Evolutionary conservation across 176 grass and related monocot genomes (phyloP), one percentile per base, ranked within the genome.

Genomic region (Lolium rigidum): DNA sequence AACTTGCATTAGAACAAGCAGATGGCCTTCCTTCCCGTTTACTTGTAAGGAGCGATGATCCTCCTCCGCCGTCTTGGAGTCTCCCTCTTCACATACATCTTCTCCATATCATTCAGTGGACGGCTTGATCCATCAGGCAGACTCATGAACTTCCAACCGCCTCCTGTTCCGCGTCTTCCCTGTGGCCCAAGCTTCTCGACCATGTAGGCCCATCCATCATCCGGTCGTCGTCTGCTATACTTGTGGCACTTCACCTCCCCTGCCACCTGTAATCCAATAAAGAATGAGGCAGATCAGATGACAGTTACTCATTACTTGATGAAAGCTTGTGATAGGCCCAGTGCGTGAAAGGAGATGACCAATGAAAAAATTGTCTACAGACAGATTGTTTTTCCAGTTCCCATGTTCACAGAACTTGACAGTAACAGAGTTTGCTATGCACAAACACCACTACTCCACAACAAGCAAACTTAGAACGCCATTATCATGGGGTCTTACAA

Each of bases 31-130:
- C 11, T 41, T 26, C 20, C 37, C 39, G 35, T 74, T 86, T 79
- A 94, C 57, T 92, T 95, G 77, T 87, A 99, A 21, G 97, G 97
- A 24, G 92, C 90, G 38, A 99, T 94, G 73, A 99, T 96, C 88
- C 94, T 94, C 71, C 90, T 80, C 22, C 97, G 87, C 10, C 81
- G 79, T 78, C 88, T 99, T 54, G 94, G 97, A 68, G 86, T 99
- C 73, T 99, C 94, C 83, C 97, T 92, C 88, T 99, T 97, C 68
- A 94, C 73, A 81, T 94, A 96, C 94, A 99, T 96, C 84, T 94
- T 96, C 89, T 99, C 97, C 87, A 79, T 93, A 24, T 99, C 92
- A 39, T 99, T 94, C 70, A 93, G 74, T 24, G 84, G 57, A 15
- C 92, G 94, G 70, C 89, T 93, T 59, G 97, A 99, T 73, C 94